These are phyloP conservation scores for Kodamaea derodonti DNA, from an alignment of 1,139 yeast species.

Conservation along the genomic window DNA sequence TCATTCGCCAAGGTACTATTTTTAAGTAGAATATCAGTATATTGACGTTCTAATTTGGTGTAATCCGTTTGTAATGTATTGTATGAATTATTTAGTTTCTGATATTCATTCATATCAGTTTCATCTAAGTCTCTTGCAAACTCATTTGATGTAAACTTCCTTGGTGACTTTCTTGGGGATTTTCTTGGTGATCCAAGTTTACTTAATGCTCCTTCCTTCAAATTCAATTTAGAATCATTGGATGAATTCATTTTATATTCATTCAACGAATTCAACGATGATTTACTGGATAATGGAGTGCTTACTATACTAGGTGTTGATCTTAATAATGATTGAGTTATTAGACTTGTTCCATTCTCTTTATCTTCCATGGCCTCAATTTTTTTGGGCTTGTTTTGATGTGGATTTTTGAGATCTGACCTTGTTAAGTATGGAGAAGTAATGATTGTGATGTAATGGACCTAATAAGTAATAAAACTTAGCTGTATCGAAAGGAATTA, in stretches of 20 bases:
- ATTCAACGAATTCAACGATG: constrained; percentile 8
- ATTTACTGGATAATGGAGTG: constrained; percentile 10
- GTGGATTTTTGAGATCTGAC: too few relatives aligned
- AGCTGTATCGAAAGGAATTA: too few relatives aligned
- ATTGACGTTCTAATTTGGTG: constrained; percentile 20
- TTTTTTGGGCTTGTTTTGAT: neutral
- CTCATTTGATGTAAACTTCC: neutral
- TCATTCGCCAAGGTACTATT: constrained; percentile 19
- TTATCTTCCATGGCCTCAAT: constrained; percentile 7
- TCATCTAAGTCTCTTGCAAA: neutral
- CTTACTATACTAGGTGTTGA: constrained; percentile 5
- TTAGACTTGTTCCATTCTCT: constrained; percentile 12
- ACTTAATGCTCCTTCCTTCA: neutral
- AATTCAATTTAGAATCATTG: neutral
- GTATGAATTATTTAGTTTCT: neutral
- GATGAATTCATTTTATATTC: neutral
- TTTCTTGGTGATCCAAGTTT: neutral
- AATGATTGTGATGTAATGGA: too few relatives aligned
- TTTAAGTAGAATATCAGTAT: constrained; percentile 25
- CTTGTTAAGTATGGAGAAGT: too few relatives aligned
- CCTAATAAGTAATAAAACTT: too few relatives aligned
- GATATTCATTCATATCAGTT: neutral
- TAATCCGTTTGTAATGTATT: constrained; percentile 9
- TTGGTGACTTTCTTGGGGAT: neutral
- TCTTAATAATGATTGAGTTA: constrained; percentile 8